phyloP scores from a whole-genome alignment of 352 stramenopile species.

The Globisporangium splendens region DNA sequence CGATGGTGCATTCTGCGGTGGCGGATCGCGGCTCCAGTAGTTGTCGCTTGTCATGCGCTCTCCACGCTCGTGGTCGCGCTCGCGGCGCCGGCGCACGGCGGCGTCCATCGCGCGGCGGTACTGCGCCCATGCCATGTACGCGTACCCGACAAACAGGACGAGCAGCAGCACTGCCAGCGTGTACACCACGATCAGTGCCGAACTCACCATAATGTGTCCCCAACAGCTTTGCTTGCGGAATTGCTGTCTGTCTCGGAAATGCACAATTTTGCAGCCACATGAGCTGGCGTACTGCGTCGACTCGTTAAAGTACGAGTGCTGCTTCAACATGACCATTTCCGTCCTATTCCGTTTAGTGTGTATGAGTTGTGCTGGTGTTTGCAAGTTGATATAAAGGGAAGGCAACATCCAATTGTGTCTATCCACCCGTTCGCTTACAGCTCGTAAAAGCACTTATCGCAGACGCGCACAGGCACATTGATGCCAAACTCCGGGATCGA shows the following conservation, averaged over 20 bases:
- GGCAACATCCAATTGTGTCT: too few species aligned
- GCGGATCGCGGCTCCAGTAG: slow-evolving; percentile 25
- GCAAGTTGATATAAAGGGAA: too few species aligned
- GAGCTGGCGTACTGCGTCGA: not conserved
- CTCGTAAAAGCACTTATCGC: slow-evolving; percentile 85
- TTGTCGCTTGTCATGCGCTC: slow-evolving; percentile 18
- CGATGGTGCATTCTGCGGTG: not conserved
- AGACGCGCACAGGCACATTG: slow-evolving; percentile 82
- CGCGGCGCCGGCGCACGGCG: slow-evolving; percentile 21
- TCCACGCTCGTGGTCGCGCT: slow-evolving; percentile 22
- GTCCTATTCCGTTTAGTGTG: too few species aligned
- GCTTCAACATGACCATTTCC: slow-evolving; percentile 1
- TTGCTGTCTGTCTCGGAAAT: too few species aligned
- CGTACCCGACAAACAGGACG: slow-evolving; percentile 21
- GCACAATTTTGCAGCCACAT: not conserved
- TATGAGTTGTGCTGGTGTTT: too few species aligned
- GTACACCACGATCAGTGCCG: slow-evolving; percentile 22
- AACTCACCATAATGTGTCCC: not conserved
- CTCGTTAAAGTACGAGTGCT: not conserved
- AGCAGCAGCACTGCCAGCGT: slow-evolving; percentile 25
- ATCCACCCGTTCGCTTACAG: slow-evolving; percentile 20
- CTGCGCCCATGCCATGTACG: slow-evolving; percentile 27
- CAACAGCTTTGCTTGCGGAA: too few species aligned
- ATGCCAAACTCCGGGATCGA: slow-evolving; percentile 85
- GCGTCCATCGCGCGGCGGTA: slow-evolving; percentile 28